Percentiles rank a stretch among this genome's conserved stretches.
Conservation (phyloP, 2,329 filamentous ascomycete genomes). For the Pseudocercospora vitis region DNA sequence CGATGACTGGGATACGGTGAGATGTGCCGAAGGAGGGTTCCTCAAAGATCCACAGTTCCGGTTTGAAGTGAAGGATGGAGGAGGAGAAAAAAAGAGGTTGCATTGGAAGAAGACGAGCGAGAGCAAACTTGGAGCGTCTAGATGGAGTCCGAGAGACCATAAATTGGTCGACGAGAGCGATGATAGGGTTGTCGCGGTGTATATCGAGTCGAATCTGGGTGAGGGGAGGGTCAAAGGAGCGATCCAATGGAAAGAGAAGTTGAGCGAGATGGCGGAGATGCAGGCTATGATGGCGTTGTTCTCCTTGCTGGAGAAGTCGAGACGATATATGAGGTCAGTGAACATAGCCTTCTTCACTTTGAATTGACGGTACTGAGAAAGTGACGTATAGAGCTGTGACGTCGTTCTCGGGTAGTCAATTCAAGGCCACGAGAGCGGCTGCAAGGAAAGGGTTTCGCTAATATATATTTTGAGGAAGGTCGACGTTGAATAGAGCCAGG, state of each 20-base stretch:
- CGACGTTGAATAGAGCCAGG: too few species aligned
- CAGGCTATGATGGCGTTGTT: slow-evolving; percentile 23
- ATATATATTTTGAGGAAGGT: too few species aligned
- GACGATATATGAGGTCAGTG: slow-evolving; percentile 11
- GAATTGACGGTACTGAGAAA: slow-evolving; percentile 1
- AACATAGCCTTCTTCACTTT: slow-evolving; percentile 9
- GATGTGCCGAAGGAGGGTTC: slow-evolving; percentile 16
- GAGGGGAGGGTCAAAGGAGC: slow-evolving; percentile 17
- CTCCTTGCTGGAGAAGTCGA: slow-evolving; percentile 18
- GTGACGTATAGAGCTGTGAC: neutral
- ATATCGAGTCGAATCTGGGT: slow-evolving; percentile 17
- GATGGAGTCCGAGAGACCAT: slow-evolving; percentile 18
- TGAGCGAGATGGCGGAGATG: slow-evolving; percentile 18
- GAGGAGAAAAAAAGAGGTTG: slow-evolving; percentile 10
- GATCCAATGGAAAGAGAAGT: slow-evolving; percentile 7
- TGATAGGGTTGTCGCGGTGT: slow-evolving; percentile 24
- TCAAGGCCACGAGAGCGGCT: neutral
- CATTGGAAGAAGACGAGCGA: slow-evolving; percentile 23
- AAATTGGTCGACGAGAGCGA: slow-evolving; percentile 22
- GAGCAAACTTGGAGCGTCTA: slow-evolving; percentile 19
- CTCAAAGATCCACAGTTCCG: slow-evolving; percentile 17
- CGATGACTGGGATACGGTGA: slow-evolving; percentile 23
- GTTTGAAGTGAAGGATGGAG: slow-evolving; percentile 19
- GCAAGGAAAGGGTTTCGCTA: neutral
- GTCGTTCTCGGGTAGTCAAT: neutral